Evolutionary conservation across 1,284 basidiomycete species (phyloP).

Genomic region (Pyrrhoderma lamaoense): DNA sequence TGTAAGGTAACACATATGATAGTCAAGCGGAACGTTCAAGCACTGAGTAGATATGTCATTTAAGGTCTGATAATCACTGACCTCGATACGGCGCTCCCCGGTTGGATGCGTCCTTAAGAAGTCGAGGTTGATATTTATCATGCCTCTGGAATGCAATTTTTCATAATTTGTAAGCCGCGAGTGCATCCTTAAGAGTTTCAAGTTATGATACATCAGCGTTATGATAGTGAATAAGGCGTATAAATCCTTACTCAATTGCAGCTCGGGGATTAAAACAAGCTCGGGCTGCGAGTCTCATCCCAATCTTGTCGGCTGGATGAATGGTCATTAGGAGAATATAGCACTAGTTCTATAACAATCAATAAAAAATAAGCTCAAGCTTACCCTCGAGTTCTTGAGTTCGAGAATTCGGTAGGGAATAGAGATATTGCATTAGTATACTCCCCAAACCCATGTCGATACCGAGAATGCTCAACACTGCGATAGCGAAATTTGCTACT

Average conservation of each 20-base stretch:
- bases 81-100: conserved; percentile 62
- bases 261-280: conserved; percentile 80
- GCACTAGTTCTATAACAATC: too few species aligned
- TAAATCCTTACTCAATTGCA: conserved; percentile 52
- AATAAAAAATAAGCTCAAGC: conserved; percentile 12
- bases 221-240: conserved; percentile 1
- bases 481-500: conserved; percentile 42
- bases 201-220: conserved; percentile 8
- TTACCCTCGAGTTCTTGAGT: conserved; percentile 75
- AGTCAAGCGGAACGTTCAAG: background rate
- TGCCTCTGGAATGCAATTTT: conserved; percentile 19
- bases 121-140: conserved; percentile 29
- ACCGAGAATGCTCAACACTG: conserved; percentile 45
- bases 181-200: conserved; percentile 49
- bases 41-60: background rate
- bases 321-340: conserved; percentile 1
- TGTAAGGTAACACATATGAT: background rate
- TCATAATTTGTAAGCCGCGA: conserved; percentile 51
- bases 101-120: conserved; percentile 76
- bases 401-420: conserved; percentile 80
- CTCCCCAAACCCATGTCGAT: conserved; percentile 46
- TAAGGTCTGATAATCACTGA: conserved; percentile 26
- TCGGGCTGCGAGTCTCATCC: conserved; percentile 61
- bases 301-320: conserved; percentile 64
- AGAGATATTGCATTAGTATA: conserved; percentile 45